A percentile compares a stretch with the other conserved stretches of the same genome.
Evolutionary conservation across 257 asterid species (phyloP).

Genomic region (Oldenlandia corymbosa): DNA sequence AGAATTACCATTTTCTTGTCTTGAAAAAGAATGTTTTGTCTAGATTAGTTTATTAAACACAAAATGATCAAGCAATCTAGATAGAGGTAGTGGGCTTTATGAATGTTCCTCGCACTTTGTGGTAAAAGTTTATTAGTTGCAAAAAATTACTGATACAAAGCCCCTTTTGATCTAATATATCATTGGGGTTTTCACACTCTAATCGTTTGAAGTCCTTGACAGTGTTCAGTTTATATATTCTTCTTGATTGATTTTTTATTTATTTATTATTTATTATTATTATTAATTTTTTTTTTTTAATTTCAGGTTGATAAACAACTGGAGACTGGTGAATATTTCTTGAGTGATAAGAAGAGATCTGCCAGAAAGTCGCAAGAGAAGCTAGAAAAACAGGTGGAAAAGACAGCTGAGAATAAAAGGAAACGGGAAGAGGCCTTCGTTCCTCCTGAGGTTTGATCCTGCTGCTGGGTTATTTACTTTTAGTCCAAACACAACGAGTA

Average conservation of each 20-base stretch:
- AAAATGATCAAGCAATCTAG: background rate
- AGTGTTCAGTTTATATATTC: too few relatives aligned
- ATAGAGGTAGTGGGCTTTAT: too few relatives aligned
- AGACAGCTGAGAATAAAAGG: conserved; percentile 63
- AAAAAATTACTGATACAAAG: too few relatives aligned
- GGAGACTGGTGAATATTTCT: conserved; percentile 90
- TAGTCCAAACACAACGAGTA: background rate
- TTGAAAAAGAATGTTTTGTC: background rate
- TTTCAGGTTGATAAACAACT: conserved; percentile 71
- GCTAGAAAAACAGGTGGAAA: conserved; percentile 83
- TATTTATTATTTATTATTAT: conserved; percentile 1
- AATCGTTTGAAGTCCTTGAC: too few relatives aligned
- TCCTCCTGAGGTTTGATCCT: conserved; percentile 74
- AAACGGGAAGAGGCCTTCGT: conserved; percentile 73
- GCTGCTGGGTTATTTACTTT: background rate
- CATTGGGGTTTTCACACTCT: too few relatives aligned
- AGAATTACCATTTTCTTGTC: background rate
- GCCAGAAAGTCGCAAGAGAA: conserved; percentile 86
- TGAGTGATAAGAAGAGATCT: conserved; percentile 62
- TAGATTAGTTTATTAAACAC: background rate
- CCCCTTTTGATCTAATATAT: too few relatives aligned
- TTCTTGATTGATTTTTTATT: background rate
- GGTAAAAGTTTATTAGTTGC: background rate
- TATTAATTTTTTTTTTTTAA: too few relatives aligned
- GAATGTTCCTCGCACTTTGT: background rate